Evolutionary conservation across 768 basidiomycete genomes (phyloP).

Genomic region (Xerocomellus chrysenteron): DNA sequence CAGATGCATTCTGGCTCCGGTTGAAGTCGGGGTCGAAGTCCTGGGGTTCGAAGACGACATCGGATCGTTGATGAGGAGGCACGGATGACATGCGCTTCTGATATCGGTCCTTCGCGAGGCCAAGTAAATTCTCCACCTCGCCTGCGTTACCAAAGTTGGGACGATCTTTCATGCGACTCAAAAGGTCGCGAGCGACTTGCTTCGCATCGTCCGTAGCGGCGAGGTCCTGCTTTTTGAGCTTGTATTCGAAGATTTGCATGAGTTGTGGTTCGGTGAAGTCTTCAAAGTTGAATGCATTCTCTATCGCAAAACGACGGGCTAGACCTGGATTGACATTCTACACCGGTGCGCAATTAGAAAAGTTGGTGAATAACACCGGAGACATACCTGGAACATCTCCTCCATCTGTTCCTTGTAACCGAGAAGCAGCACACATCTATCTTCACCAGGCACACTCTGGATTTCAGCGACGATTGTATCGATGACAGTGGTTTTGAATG

Average conservation of each 20-base stretch:
- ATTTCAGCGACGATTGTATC: constrained; percentile 76
- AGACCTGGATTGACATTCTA: constrained; percentile 73
- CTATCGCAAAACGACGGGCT: constrained; percentile 64
- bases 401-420: constrained; percentile 66
- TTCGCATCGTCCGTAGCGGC: constrained; percentile 57
- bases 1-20: constrained; percentile 45
- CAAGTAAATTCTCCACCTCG: constrained; percentile 60
- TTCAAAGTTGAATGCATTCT: constrained; percentile 67
- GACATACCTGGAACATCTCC: constrained; percentile 70
- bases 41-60: constrained; percentile 37
- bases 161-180: constrained; percentile 37
- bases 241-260: constrained; percentile 49
- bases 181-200: constrained; percentile 49
- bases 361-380: neutral
- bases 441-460: constrained; percentile 66
- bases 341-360: neutral
- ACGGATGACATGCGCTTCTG: constrained; percentile 38
- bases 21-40: constrained; percentile 68
- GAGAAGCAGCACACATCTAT: constrained; percentile 62
- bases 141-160: constrained; percentile 69
- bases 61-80: constrained; percentile 17
- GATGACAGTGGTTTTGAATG: constrained; percentile 65
- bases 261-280: constrained; percentile 60
- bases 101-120: constrained; percentile 48
- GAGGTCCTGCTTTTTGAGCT: constrained; percentile 58